A percentile compares a stretch with the other conserved stretches of the same genome.
Evolutionary conservation across 2,329 filamentous ascomycete species (phyloP).

Genomic region (Aspergillus brasiliensis): DNA sequence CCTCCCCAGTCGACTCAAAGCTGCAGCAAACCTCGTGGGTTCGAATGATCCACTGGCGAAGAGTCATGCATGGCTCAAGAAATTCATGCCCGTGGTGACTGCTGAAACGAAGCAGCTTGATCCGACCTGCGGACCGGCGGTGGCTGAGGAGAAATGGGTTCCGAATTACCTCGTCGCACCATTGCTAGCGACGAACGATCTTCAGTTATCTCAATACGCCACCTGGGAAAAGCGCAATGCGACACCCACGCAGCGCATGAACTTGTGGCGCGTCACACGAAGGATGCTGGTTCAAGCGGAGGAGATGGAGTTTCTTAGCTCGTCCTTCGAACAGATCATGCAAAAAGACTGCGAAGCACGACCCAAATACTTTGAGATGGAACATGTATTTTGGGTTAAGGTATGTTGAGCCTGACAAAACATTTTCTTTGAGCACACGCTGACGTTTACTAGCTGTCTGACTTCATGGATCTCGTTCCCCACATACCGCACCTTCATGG

Average conservation of each 20-base stretch:
- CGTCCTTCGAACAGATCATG: conserved; percentile 42
- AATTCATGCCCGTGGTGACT: conserved; percentile 51
- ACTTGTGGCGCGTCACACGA: conserved; percentile 52
- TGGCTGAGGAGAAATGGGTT: conserved; percentile 50
- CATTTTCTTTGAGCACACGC: not conserved
- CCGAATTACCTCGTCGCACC: conserved; percentile 53
- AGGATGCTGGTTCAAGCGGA: conserved; percentile 48
- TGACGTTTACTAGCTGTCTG: conserved; percentile 43
- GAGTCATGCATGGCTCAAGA: conserved; percentile 46
- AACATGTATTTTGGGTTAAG: conserved; percentile 55
- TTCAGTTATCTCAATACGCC: conserved; percentile 51
- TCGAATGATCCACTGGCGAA: conserved; percentile 46
- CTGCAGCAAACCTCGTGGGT: conserved; percentile 48
- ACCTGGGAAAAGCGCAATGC: conserved; percentile 50
- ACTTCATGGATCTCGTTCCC: conserved; percentile 53
- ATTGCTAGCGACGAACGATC: conserved; percentile 52
- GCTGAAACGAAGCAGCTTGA: conserved; percentile 48
- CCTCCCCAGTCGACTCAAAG: conserved; percentile 48
- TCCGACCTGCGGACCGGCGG: conserved; percentile 36
- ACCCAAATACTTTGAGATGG: conserved; percentile 52
- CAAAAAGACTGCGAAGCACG: conserved; percentile 46
- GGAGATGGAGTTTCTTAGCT: conserved; percentile 38
- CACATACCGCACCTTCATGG: conserved; percentile 51
- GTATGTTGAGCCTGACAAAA: conserved; percentile 30
- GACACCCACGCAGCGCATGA: conserved; percentile 46